Percentiles rank a stretch among this genome's conserved stretches.
Conservation (phyloP, 805 yeast genomes). For the Priceomyces medius region DNA sequence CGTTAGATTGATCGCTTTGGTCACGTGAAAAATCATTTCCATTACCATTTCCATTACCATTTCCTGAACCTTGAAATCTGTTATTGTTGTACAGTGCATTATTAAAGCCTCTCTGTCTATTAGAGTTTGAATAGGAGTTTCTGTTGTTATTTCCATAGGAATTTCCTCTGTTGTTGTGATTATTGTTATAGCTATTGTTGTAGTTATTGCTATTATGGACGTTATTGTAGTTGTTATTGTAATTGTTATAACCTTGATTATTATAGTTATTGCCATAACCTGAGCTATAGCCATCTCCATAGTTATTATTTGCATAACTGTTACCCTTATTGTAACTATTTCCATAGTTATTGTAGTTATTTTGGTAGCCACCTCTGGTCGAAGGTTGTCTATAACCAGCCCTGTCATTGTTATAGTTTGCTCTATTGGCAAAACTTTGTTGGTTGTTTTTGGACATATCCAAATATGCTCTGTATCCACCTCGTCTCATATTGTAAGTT, state of each 20-base stretch:
- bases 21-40: not conserved
- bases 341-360: slow-evolving; percentile 11
- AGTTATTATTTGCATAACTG: slow-evolving; percentile 11
- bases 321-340: slow-evolving; percentile 8
- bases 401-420: slow-evolving; percentile 4
- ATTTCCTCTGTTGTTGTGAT: slow-evolving; percentile 5
- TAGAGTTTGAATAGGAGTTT: not conserved
- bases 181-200: slow-evolving; percentile 5
- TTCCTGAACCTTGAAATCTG: not conserved
- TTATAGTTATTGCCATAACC: slow-evolving; percentile 13
- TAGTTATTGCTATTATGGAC: slow-evolving; percentile 9
- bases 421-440: slow-evolving; percentile 9
- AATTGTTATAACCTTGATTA: slow-evolving; percentile 7
- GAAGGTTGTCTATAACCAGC: slow-evolving; percentile 7
- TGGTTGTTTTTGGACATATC: slow-evolving; percentile 20
- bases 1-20: not conserved
- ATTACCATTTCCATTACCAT: not conserved
- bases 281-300: slow-evolving; percentile 6
- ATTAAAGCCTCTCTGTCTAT: not conserved
- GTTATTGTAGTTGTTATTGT: slow-evolving; percentile 12
- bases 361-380: slow-evolving; percentile 8
- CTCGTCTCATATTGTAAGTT: slow-evolving; percentile 34
- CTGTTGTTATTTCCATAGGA: slow-evolving; percentile 4
- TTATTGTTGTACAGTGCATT: slow-evolving; percentile 1
- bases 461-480: slow-evolving; percentile 37